Conservation (phyloP, 164 flowering plant species). For the Platanus orientalis region DNA sequence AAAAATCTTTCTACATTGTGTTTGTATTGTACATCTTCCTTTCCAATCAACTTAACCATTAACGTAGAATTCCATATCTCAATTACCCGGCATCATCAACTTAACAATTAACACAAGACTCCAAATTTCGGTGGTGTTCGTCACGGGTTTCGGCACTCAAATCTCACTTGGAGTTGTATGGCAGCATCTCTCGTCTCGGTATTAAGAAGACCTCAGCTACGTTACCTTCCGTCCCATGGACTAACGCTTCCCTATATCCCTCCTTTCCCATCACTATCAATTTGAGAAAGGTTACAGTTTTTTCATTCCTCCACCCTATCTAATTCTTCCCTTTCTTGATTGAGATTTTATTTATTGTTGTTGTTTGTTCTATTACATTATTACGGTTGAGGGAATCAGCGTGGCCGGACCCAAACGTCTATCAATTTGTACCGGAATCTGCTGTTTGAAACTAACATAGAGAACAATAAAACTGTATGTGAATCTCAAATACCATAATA, state of each 20-base stretch:
- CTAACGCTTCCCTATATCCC: conserved; percentile 55
- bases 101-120: too few species aligned
- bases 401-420: too few species aligned
- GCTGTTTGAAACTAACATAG: background rate
- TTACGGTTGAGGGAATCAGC: too few species aligned
- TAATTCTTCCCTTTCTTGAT: background rate
- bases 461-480: too few species aligned
- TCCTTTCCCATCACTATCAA: conserved; percentile 52
- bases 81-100: too few species aligned
- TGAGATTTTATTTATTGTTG: background rate
- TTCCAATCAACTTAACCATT: too few species aligned
- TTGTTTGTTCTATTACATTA: background rate
- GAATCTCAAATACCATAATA: too few species aligned
- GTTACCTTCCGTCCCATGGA: conserved; percentile 60
- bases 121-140: conserved; percentile 47
- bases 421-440: background rate
- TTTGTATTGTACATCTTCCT: too few species aligned
- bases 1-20: too few species aligned
- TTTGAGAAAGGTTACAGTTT: conserved; percentile 35
- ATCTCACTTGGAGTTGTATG: conserved; percentile 79
- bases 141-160: conserved; percentile 65
- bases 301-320: background rate
- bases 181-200: conserved; percentile 70
- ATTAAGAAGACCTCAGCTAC: conserved; percentile 58
- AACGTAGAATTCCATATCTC: too few species aligned